Evolutionary conservation across 2,329 filamentous ascomycete genomes (phyloP), one percentile per base, ranked within the genome.

Genomic region (Alternaria triticina): DNA sequence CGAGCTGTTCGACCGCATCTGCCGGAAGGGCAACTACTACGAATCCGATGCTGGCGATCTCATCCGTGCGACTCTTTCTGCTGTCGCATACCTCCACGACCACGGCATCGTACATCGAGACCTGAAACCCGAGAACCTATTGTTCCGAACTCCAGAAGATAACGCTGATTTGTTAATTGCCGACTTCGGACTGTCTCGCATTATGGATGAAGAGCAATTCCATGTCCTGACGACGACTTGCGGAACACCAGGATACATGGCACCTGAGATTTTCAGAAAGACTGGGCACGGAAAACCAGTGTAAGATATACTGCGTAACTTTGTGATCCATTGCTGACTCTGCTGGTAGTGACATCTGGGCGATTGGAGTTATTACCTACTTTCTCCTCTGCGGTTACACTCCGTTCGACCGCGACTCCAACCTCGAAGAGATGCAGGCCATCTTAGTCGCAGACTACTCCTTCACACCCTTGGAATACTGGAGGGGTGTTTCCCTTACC

Each of bases 201-300:
- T 99, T 82, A 98, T 99, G 95, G 96, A 99, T 77, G 96, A 98
- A 82, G 94, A 97, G 81, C 93, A 97, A 78, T 98, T 98, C 81
- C 96, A 98, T 78, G 95, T 98, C 28, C 84, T 99, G 66, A 99
- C 96, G 11, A 99, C 96, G 0, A 99, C 96, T 1, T 99, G 96
- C 79, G 96, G 96, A 63, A 99, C 96, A 1, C 96, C 96, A 4
- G 96, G 96, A 52, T 99, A 99, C 82, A 99, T 99, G 96, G 96
- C 96, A 3, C 96, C 96, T 22, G 96, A 99, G 80, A 99, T 99
- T 75, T 99, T 99, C 84, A 97, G 97, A 82, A 99, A 99, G 85
- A 94, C 91, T 8, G 96, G 96, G 25, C 96, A 99, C 79, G 96
- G 96, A 67, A 99, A 98, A 82, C 94, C 96, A 71, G 96, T 99